These are phyloP conservation scores for Coniferiporia sulphurascens DNA, from an alignment of 1,284 basidiomycete genomes.

Conservation along the genomic window DNA sequence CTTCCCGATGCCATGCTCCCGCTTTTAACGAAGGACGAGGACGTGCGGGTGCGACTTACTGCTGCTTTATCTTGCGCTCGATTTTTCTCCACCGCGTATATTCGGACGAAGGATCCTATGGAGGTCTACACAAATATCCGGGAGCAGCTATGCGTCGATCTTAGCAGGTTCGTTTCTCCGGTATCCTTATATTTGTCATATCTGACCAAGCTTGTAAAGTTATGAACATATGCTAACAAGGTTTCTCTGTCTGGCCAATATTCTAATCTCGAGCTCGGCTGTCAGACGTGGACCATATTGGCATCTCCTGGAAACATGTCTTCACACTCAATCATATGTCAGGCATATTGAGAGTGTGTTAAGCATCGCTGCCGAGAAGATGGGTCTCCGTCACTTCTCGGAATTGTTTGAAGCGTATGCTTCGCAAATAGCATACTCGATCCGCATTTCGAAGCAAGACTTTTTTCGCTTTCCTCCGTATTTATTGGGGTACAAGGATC, in stretches of 20 bases:
- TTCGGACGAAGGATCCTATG: conserved; percentile 28
- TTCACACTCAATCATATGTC: conserved; percentile 43
- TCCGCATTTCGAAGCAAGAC: conserved; percentile 46
- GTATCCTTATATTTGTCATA: conserved; percentile 13
- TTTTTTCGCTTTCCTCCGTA: conserved; percentile 63
- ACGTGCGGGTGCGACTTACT: conserved; percentile 85
- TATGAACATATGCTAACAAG: conserved; percentile 79
- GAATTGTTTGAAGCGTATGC: conserved; percentile 78
- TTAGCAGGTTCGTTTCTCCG: conserved; percentile 41
- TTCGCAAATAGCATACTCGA: conserved; percentile 68
- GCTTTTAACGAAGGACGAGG: conserved; percentile 57
- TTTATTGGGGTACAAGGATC: conserved; percentile 67
- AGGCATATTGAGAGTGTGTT: conserved; percentile 66
- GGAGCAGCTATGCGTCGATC: conserved; percentile 36
- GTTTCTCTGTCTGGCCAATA: conserved; percentile 75
- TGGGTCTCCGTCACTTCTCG: conserved; percentile 66
- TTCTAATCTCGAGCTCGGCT: conserved; percentile 76
- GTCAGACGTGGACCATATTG: conserved; percentile 85
- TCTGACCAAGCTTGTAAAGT: conserved; percentile 32
- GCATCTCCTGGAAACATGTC: conserved; percentile 75
- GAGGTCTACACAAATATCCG: conserved; percentile 44
- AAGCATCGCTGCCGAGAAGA: conserved; percentile 52
- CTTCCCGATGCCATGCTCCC: conserved; percentile 48
- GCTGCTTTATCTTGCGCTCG: conserved; percentile 59
- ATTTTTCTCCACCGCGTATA: conserved; percentile 45